Evolutionary conservation across 352 stramenopile genomes (phyloP).

Genomic region (Pythium volutum): DNA sequence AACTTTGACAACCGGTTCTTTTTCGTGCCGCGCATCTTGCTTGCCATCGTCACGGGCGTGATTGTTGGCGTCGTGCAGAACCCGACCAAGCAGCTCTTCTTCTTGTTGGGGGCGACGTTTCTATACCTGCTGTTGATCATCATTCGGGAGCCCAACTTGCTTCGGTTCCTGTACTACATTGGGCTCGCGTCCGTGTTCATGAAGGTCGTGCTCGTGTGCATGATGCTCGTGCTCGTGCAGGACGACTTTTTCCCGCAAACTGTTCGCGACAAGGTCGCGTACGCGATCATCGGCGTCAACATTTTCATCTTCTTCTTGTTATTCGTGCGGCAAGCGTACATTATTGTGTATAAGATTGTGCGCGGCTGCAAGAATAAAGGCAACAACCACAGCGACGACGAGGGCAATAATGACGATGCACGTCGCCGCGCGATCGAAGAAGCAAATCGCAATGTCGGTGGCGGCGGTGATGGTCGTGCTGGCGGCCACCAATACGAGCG

Average conservation of each 20-base stretch:
- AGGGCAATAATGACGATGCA: constrained; percentile 21
- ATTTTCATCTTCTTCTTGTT: constrained; percentile 83
- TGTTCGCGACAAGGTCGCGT: constrained; percentile 79
- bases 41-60: constrained; percentile 64
- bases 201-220: constrained; percentile 76
- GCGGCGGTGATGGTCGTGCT: background rate
- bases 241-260: constrained; percentile 78
- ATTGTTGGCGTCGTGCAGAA: constrained; percentile 71
- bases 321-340: constrained; percentile 75
- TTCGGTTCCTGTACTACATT: constrained; percentile 85
- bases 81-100: constrained; percentile 68
- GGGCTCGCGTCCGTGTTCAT: constrained; percentile 72
- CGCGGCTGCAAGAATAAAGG: constrained; percentile 33
- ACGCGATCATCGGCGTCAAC: constrained; percentile 83
- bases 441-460: constrained; percentile 2
- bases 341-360: constrained; percentile 69
- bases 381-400: constrained; percentile 13
- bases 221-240: constrained; percentile 78
- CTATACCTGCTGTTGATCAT: constrained; percentile 72
- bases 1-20: constrained; percentile 90
- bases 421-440: constrained; percentile 15
- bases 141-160: constrained; percentile 65
- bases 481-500: constrained; percentile 17
- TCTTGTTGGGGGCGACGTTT: constrained; percentile 64
- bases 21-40: constrained; percentile 74